A percentile compares a stretch with the other conserved stretches of the same genome.
These are phyloP conservation scores for Aechmea fasciata DNA, from an alignment of 176 grass and related monocot genomes.

Conservation along the genomic window DNA sequence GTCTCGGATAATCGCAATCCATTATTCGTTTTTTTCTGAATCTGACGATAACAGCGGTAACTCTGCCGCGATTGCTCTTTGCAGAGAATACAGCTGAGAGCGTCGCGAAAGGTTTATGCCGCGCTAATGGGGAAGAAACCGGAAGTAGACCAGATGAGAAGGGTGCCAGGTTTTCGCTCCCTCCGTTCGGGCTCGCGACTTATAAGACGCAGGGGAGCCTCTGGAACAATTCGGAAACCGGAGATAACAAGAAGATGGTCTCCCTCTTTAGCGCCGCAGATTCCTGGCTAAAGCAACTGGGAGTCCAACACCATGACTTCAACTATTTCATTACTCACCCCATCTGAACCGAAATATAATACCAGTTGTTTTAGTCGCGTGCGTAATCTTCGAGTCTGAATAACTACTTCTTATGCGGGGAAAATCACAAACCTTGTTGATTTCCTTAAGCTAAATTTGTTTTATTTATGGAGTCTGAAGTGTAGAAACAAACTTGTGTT, in stretches of 20 bases:
- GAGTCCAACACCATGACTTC: constrained; percentile 81
- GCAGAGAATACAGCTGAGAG: neutral
- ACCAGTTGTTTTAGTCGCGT: neutral
- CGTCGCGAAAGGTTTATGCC: neutral
- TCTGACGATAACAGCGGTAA: too few relatives aligned
- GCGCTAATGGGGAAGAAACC: constrained; percentile 21
- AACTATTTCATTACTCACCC: constrained; percentile 66
- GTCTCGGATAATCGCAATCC: too few relatives aligned
- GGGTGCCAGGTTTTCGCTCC: constrained; percentile 31
- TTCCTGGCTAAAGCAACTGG: constrained; percentile 74
- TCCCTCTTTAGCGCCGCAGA: constrained; percentile 50
- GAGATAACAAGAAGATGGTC: constrained; percentile 41
- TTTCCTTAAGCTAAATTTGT: neutral
- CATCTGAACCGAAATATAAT: too few relatives aligned
- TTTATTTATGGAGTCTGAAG: too few relatives aligned
- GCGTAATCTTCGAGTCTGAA: neutral
- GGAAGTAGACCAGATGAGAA: constrained; percentile 26
- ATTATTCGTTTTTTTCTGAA: too few relatives aligned
- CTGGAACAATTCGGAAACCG: constrained; percentile 62
- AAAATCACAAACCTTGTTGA: neutral
- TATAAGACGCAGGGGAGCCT: constrained; percentile 58
- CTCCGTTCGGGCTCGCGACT: constrained; percentile 63
- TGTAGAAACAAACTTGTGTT: too few relatives aligned
- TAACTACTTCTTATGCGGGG: neutral
- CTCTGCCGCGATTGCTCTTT: too few relatives aligned